Evolutionary conservation across 805 yeast genomes (phyloP), one percentile per base, ranked within the genome.

Genomic region (Candida tallmaniae): DNA sequence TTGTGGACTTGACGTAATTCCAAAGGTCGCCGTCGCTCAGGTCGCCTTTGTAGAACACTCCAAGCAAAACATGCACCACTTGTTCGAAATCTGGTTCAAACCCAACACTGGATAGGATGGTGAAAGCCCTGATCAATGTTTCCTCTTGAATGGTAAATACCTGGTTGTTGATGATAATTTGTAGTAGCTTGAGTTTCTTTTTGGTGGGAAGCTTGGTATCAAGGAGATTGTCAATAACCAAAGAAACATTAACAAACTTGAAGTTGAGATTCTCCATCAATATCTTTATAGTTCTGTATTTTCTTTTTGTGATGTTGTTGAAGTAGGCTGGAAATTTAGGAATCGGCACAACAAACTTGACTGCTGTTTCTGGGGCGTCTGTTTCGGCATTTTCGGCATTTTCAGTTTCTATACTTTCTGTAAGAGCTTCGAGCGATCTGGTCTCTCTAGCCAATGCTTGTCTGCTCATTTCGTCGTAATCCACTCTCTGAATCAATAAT

Each of bases 391-490:
- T 6, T 14, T 24, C 27, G n/a, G 16, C 16, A 24, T 14, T 14
- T 7, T 24, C 16, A 8, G 16, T 7, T 11, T 9, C 18, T 11
- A 8, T 8, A 14, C 8, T 14, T 20, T 7, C 9, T n/a, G n/a
- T n/a, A n/a, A n/a, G n/a, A 20, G 23, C 23, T 10, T 20, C 9
- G 23, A 20, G 23, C 10, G 23, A 20, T 12, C 12, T 6, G 16
- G 6, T 24, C 16, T 9, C 18, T 18, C n/a, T 8, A 14, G 12
- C n/a, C 5, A 26, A 35, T 5, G 38, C 38, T 7, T 26, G n/a
- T 23, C 35, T 31, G 27, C 38, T 34, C n/a, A 34, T n/a, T 13
- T 34, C 36, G 18, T 34, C 41, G 17, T 22, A 34, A 12, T 33
- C 26, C 3, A 17, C 30, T 23, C 23, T 27, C 11, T 9, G n/a